Evolutionary conservation across 2,329 filamentous ascomycete species (phyloP).

Genomic region (Xylogone sp.): DNA sequence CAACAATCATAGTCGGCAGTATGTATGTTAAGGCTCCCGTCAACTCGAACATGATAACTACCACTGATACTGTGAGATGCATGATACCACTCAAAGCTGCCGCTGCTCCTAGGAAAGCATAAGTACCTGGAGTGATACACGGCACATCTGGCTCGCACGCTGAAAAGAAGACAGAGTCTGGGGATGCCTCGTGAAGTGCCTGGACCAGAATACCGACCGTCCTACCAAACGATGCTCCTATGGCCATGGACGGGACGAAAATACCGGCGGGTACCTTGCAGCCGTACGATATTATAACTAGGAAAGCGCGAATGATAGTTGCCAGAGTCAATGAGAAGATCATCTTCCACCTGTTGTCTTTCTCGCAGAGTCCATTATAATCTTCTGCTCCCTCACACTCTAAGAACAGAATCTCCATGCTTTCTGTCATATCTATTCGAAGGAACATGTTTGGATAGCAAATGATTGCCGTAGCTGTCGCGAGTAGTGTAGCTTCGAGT

Average conservation of each 20-base stretch:
- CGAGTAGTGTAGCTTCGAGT: constrained; percentile 79
- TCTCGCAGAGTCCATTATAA: constrained; percentile 85
- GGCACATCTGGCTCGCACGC: constrained; percentile 87
- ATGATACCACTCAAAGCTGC: constrained; percentile 94
- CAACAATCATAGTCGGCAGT: constrained; percentile 97
- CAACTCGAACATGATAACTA: constrained; percentile 99
- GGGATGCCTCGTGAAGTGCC: constrained; percentile 79
- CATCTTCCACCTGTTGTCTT: constrained; percentile 71
- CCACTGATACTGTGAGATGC: constrained; percentile 95
- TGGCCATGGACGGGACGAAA: constrained; percentile 96
- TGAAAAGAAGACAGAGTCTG: constrained; percentile 78
- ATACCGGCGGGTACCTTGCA: constrained; percentile 98
- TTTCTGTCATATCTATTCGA: constrained; percentile 97
- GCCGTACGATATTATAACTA: constrained; percentile 95
- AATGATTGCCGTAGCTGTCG: constrained; percentile 80
- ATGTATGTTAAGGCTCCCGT: constrained; percentile 98
- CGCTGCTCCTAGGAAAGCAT: constrained; percentile 89
- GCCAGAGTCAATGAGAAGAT: constrained; percentile 74
- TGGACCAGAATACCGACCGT: constrained; percentile 95
- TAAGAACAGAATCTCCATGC: constrained; percentile 95
- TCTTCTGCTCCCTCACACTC: constrained; percentile 89
- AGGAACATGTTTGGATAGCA: constrained; percentile 96
- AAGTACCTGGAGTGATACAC: constrained; percentile 96
- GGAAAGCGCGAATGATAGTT: constrained; percentile 72
- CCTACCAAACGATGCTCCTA: constrained; percentile 90